Base-by-base conservation (phyloP, 2,329 filamentous ascomycete genomes). In the Emergomyces africanus region DNA sequence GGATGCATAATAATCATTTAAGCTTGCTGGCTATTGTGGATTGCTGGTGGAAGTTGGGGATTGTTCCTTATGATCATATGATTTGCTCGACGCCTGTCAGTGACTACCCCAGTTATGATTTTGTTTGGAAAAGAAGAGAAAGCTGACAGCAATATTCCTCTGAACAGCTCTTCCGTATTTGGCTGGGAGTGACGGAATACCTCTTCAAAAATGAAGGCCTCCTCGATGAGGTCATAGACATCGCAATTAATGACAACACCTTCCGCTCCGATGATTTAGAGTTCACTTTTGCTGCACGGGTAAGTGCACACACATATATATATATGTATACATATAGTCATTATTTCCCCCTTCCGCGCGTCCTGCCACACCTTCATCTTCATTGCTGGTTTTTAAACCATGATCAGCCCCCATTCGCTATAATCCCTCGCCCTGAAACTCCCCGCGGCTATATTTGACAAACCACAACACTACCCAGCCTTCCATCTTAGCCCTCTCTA, bases 1-100 rank as follows among this genome's bases (percentile, higher is more conserved):
- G 80, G 61, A 82, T 89, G 23, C 89, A 87, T 1, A 99, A 99
- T 75, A 99, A 94, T 71, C 95, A 99, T 73, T 81, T 99, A 35
- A 91, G 86, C 70, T 79, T 99, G 60, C 81, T 99, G 50, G 94
- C 91, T 53, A 99, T 99, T 83, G 95, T 97, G 49, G 94, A 99
- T 76, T 97, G 92, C 75, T 99, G 94, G 94, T 94, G 89, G 70
- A 89, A 89, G 65, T 81, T 97, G 51, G 88, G 85, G 39, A 99
- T 96, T 67, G 88, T 95, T 54, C 94, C 94, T 0, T 99, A 99
- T 73, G 92, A 99, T 74, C 95, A 99, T 78, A 99, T 99, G 91
- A 95, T 99, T 66, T 99, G 94, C 77, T 96, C 90, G 58, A 99
- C 94, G 44, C 94, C 94, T 54, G 83, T 85, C 69, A 71, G 81